Conservation (phyloP, 768 basidiomycete genomes). For the Pleurotus cornucopiae region DNA sequence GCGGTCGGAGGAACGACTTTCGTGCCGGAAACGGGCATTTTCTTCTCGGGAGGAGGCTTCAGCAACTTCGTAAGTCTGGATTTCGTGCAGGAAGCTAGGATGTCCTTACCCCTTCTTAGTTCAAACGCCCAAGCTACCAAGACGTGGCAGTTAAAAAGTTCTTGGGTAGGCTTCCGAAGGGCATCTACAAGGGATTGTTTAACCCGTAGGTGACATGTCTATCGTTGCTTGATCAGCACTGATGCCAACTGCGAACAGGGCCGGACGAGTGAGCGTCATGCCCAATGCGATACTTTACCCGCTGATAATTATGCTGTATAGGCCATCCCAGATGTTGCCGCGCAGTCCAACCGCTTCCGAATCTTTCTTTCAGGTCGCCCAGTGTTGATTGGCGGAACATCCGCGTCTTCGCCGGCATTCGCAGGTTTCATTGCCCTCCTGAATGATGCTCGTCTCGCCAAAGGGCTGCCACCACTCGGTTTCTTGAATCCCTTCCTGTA, state of each 20-base stretch:
- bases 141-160: constrained; percentile 36
- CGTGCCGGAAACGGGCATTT: constrained; percentile 56
- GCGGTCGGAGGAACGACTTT: constrained; percentile 60
- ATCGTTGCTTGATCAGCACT: not conserved
- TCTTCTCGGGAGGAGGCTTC: constrained; percentile 73
- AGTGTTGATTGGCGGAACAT: constrained; percentile 55
- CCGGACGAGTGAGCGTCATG: constrained; percentile 44
- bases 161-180: constrained; percentile 39
- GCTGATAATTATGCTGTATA: constrained; percentile 13
- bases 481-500: constrained; percentile 68
- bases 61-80: constrained; percentile 48
- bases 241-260: constrained; percentile 22
- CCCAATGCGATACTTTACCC: not conserved
- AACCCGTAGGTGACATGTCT: constrained; percentile 42
- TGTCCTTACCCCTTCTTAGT: not conserved
- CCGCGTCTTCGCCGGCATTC: constrained; percentile 61
- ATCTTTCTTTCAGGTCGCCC: constrained; percentile 39
- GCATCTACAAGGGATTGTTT: constrained; percentile 54
- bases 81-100: not conserved
- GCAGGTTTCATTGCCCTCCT: constrained; percentile 60
- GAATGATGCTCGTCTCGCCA: constrained; percentile 54
- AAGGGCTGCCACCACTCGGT: constrained; percentile 43
- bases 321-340: constrained; percentile 67
- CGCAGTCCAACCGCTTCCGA: constrained; percentile 36
- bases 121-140: constrained; percentile 26